A percentile compares a stretch with the other conserved stretches of the same genome.
These are phyloP conservation scores for Castanea mollissima DNA, from an alignment of 306 rosid genomes.

Conservation along the genomic window DNA sequence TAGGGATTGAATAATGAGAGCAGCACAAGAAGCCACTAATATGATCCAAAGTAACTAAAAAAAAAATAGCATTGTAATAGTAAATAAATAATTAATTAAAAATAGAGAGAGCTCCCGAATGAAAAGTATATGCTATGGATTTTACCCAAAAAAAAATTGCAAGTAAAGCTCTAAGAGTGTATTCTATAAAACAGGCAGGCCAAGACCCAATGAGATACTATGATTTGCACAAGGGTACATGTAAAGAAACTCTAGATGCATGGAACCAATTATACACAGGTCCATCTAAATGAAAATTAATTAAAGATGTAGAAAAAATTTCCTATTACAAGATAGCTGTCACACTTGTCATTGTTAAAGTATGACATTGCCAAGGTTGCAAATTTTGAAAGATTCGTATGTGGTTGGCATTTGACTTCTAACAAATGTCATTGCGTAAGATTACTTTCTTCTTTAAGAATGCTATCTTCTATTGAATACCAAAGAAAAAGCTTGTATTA, in stretches of 20 bases:
- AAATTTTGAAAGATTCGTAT: not conserved
- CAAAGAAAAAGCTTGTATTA: not conserved
- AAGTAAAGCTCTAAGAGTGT: not conserved
- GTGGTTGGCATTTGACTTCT: not conserved
- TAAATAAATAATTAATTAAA: not conserved
- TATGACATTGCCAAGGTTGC: too few species aligned
- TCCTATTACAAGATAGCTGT: not conserved
- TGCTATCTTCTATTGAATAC: not conserved
- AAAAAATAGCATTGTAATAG: not conserved
- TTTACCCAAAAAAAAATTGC: not conserved
- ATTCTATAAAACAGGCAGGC: too few species aligned
- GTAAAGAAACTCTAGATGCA: too few species aligned
- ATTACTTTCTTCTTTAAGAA: not conserved
- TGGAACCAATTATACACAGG: too few species aligned
- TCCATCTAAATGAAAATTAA: not conserved
- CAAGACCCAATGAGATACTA: too few species aligned
- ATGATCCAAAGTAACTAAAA: conserved; percentile 91
- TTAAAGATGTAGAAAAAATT: not conserved
- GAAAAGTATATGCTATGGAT: not conserved
- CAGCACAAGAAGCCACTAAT: conserved; percentile 90
- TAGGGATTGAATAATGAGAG: conserved; percentile 85
- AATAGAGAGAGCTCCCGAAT: not conserved
- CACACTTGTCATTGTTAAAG: too few species aligned
- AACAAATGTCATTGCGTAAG: not conserved
- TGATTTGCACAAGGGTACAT: too few species aligned